These are phyloP conservation scores for Porcisia hertigi DNA, from an alignment of 208 protist species.

Conservation along the genomic window DNA sequence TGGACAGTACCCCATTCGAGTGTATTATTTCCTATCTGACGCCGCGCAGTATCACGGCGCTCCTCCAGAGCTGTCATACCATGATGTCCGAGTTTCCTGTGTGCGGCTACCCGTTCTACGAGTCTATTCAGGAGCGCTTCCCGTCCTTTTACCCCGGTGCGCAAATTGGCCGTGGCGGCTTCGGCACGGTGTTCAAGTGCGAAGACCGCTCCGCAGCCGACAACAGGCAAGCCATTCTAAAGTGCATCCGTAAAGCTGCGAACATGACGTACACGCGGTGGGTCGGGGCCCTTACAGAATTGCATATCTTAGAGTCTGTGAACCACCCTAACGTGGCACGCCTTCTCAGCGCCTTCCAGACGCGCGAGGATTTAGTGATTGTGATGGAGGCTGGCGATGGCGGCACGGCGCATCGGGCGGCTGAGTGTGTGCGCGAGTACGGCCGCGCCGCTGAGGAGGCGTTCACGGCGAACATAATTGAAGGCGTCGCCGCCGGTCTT, in stretches of 20 bases:
- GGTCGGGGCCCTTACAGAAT: constrained; percentile 51
- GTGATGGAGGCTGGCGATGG: constrained; percentile 82
- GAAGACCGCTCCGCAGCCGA: constrained; percentile 47
- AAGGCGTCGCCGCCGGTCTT: constrained; percentile 57
- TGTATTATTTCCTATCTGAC: constrained; percentile 67
- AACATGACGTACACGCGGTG: constrained; percentile 43
- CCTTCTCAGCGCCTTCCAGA: constrained; percentile 78
- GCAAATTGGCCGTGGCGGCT: constrained; percentile 61
- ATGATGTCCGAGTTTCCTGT: constrained; percentile 61
- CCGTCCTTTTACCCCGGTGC: constrained; percentile 70
- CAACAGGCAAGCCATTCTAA: constrained; percentile 52
- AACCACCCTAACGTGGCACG: constrained; percentile 59
- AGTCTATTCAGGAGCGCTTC: constrained; percentile 57
- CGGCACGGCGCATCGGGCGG: constrained; percentile 53
- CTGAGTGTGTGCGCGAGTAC: constrained; percentile 38
- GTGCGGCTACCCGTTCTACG: constrained; percentile 38
- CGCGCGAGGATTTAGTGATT: constrained; percentile 49
- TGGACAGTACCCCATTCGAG: constrained; percentile 38
- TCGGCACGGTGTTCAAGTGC: constrained; percentile 78
- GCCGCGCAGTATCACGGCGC: constrained; percentile 33
- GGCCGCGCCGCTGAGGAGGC: constrained; percentile 41
- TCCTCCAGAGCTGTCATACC: constrained; percentile 69
- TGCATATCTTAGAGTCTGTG: constrained; percentile 47
- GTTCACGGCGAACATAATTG: constrained; percentile 62
- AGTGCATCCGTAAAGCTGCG: constrained; percentile 51